These are phyloP conservation scores for Ophiobolus disseminans DNA, from an alignment of 2,329 filamentous ascomycete genomes.

Conservation along the genomic window DNA sequence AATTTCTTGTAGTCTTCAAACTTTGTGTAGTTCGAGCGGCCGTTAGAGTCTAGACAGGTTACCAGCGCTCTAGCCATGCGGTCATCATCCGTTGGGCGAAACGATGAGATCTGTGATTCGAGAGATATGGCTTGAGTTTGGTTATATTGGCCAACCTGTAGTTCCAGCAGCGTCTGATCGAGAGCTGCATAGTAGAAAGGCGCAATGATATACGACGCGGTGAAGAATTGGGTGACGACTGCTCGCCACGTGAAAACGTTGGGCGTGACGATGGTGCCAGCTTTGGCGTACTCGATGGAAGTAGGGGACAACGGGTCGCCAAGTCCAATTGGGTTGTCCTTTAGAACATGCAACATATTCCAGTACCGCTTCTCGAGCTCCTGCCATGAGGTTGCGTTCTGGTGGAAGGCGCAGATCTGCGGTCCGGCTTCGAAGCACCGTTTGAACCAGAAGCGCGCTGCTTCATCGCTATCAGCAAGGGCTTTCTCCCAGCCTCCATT, in stretches of 20 bases:
- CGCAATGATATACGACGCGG: conserved; percentile 1
- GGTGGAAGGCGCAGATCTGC: conserved; percentile 19
- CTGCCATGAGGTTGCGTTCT: conserved; percentile 19
- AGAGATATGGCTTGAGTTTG: conserved; percentile 1
- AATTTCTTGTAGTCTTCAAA: conserved; percentile 12
- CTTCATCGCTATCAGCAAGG: conserved; percentile 62
- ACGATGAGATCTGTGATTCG: conserved; percentile 7
- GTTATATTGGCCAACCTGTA: conserved; percentile 12
- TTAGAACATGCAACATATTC: conserved; percentile 12
- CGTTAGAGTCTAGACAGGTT: conserved; percentile 20
- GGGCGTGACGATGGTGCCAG: conserved; percentile 1
- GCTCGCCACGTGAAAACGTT: conserved; percentile 19
- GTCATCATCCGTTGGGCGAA: conserved; percentile 2
- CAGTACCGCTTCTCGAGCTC: conserved; percentile 21
- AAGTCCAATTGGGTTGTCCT: conserved; percentile 11
- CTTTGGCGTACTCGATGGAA: not conserved
- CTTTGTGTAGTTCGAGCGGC: conserved; percentile 14
- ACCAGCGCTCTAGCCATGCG: conserved; percentile 12
- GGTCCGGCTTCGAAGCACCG: conserved; percentile 61
- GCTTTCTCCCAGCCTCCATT: conserved; percentile 40
- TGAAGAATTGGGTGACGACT: conserved; percentile 11
- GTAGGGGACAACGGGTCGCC: conserved; percentile 3
- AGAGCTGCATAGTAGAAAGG: not conserved
- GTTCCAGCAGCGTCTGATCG: conserved; percentile 8
- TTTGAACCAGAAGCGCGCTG: conserved; percentile 61